Base-by-base conservation (phyloP, 2,329 filamentous ascomycete genomes). In the Beauveria sp. region DNA sequence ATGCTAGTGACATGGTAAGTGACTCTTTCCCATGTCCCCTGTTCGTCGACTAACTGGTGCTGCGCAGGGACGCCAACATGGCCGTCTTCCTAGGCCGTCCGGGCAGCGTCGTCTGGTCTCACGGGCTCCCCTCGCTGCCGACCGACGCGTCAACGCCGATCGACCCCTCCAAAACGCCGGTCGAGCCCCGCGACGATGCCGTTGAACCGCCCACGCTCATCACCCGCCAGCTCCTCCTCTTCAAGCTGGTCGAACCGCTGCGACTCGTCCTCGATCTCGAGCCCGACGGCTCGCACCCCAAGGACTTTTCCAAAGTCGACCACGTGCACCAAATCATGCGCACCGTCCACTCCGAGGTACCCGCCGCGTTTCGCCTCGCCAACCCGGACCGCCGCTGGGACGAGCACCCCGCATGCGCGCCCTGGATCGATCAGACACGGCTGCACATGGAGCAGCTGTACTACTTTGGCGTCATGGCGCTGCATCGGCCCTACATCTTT, bases 401-500 rank as follows among this genome's bases (percentile, higher is more conserved):
- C 62, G 66, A 75, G 18, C 68, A 78, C n/a, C 77, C 80, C 0
- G 77, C 79, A n/a, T 47, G 43, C 30, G 79, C 79, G 63, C 71
- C 73, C 59, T 86, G 84, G 83, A 68, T 87, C 43, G 73, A 73
- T 12, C 68, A 72, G 55, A 72, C 75, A n/a, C 73, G 82, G 44
- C 72, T 76, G 61, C 74, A 77, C 54, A 67, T 80, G 55, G 78
- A 80, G 16, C 80, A 83, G 65, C 67, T 80, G 5, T 70, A 76
- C 12, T 73, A 78, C 0, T 84, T 86, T 67, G 79, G 81, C 61
- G 70, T 83, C 54, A 83, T 87, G 73, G 83, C 82, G 5, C 73
- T 87, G 44, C 84, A 87, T 63, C 76, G 84, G 26, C 83, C 84
- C 0, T 87, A 86, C 66, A 79, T 87, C 22, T 86, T 87, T 64